These are phyloP conservation scores for Pseudopediastrum boryanum DNA, from an alignment of 139 green algal species.

Conservation along the genomic window DNA sequence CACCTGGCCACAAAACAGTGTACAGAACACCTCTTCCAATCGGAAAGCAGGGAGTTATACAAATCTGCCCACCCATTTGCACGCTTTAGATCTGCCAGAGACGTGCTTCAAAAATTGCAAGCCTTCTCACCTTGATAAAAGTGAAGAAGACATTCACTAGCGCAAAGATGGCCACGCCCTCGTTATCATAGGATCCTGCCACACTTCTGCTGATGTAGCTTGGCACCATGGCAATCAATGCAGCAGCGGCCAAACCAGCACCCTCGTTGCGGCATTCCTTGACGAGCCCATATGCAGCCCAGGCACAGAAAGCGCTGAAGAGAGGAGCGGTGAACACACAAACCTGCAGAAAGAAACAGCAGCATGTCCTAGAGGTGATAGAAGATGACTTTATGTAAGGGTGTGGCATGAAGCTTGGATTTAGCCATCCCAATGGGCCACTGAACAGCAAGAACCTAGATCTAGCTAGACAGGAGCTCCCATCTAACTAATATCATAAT, in stretches of 20 bases:
- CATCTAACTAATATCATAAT: too few relatives aligned
- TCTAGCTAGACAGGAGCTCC: too few relatives aligned
- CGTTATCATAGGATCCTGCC: slow-evolving; percentile 89
- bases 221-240: slow-evolving; percentile 88
- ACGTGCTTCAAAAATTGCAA: background rate
- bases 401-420: too few relatives aligned
- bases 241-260: slow-evolving; percentile 84
- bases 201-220: slow-evolving; percentile 91
- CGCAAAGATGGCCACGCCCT: slow-evolving; percentile 95
- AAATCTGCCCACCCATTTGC: background rate
- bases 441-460: too few relatives aligned
- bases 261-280: slow-evolving; percentile 62
- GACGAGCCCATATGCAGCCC: slow-evolving; percentile 89
- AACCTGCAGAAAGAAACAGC: slow-evolving; percentile 68
- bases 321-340: slow-evolving; percentile 96
- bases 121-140: slow-evolving; percentile 79
- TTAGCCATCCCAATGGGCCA: too few relatives aligned
- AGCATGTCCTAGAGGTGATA: too few relatives aligned
- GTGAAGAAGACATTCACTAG: slow-evolving; percentile 89
- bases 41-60: too few relatives aligned
- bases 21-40: background rate
- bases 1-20: too few relatives aligned
- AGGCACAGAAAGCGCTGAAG: slow-evolving; percentile 87
- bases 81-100: background rate
- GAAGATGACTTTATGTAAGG: too few relatives aligned